Conservation (phyloP, 225 moss, liverwort and hornwort species). For the Thuidium tamariscinum region DNA sequence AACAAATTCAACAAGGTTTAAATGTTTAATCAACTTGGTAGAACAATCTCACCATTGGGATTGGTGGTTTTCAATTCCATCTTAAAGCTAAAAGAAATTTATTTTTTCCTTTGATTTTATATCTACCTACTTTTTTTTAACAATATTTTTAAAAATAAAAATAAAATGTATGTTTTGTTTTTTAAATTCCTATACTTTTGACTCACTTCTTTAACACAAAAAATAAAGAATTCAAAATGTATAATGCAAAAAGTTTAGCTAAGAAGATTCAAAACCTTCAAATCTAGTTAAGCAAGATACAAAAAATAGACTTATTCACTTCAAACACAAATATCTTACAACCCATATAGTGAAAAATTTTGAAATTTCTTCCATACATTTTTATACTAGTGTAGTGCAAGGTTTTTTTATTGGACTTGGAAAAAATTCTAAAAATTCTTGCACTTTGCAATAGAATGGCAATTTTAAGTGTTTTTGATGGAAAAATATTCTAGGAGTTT, state of each 20-base stretch:
- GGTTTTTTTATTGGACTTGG: fast-evolving
- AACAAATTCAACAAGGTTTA: not conserved
- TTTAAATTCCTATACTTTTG: not conserved
- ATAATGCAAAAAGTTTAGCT: not conserved
- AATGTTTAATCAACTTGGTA: not conserved
- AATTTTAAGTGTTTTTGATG: not conserved
- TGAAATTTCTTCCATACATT: not conserved
- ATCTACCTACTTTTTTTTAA: no score
- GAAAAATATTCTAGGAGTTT: fast-evolving
- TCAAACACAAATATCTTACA: not conserved
- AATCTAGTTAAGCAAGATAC: fast-evolving
- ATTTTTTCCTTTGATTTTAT: not conserved
- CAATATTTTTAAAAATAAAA: not conserved
- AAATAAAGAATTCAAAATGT: not conserved
- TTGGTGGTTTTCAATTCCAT: not conserved
- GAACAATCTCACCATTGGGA: not conserved
- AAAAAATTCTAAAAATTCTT: not conserved
- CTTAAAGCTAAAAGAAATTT: not conserved
- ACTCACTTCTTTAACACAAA: not conserved
- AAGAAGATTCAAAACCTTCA: not conserved
- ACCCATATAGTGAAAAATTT: not conserved
- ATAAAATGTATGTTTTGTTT: no score
- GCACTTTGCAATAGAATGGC: not conserved
- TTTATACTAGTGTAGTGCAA: not conserved
- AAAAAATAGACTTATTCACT: not conserved